Conservation (phyloP, 768 basidiomycete genomes). For the Rhizopogon rudus region DNA sequence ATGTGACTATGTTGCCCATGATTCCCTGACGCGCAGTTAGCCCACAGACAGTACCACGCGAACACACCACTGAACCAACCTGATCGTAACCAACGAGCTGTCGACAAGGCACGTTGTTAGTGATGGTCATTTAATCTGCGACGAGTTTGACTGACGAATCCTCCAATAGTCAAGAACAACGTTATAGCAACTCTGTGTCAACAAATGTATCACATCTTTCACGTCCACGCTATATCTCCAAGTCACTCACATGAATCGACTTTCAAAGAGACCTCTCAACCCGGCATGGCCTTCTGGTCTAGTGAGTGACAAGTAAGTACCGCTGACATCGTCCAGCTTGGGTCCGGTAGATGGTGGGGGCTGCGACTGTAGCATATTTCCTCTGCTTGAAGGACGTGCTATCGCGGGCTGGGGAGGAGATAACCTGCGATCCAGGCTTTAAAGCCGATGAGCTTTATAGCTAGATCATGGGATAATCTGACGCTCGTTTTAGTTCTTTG, state of each 20-base stretch:
- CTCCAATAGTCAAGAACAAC: conserved; percentile 25
- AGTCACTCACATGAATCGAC: conserved; percentile 19
- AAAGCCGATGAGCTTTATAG: not conserved
- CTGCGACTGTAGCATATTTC: not conserved
- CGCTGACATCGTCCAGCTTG: not conserved
- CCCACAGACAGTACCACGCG: not conserved
- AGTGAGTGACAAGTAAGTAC: conserved; percentile 7
- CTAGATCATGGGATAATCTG: not conserved
- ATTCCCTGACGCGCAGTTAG: not conserved
- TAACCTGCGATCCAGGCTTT: not conserved
- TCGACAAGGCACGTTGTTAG: too few relatives aligned
- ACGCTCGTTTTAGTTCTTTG: not conserved
- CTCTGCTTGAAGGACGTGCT: not conserved
- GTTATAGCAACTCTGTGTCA: conserved; percentile 23
- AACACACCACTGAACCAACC: not conserved
- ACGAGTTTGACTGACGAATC: conserved; percentile 20
- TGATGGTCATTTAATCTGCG: not conserved
- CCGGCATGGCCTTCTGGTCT: conserved; percentile 17
- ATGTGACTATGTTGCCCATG: not conserved
- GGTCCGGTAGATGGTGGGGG: too few relatives aligned
- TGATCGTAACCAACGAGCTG: not conserved
- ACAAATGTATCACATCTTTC: not conserved
- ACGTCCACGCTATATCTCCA: not conserved
- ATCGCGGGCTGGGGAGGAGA: too few relatives aligned
- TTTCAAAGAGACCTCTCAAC: conserved; percentile 24